phyloP scores from a whole-genome alignment of 768 basidiomycete species.

The Rhizopogon rudus region DNA sequence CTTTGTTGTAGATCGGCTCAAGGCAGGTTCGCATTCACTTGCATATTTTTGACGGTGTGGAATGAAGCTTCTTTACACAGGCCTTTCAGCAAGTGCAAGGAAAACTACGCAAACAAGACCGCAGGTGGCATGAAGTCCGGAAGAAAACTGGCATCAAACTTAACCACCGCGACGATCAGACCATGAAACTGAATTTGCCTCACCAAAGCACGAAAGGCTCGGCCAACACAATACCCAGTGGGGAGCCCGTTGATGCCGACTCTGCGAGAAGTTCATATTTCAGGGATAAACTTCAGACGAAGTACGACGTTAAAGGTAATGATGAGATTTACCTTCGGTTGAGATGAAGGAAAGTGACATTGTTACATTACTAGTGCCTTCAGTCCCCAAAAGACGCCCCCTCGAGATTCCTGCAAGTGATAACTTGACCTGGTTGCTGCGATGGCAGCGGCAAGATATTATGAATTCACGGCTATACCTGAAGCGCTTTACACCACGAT shows the following conservation, averaged over 20 bases:
- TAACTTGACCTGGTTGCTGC: slow-evolving; percentile 2
- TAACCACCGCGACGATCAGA: not conserved
- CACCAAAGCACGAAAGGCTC: not conserved
- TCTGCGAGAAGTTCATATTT: not conserved
- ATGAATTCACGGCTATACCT: not conserved
- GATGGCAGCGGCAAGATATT: slow-evolving; percentile 2
- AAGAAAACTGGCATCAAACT: not conserved
- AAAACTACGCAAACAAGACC: not conserved
- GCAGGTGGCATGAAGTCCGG: not conserved
- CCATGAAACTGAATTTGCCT: not conserved
- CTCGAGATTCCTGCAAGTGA: not conserved
- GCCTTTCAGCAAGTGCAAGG: not conserved
- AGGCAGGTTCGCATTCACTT: not conserved
- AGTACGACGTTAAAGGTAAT: not conserved
- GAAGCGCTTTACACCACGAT: not conserved
- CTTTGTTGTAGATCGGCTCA: not conserved
- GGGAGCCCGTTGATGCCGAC: too few relatives aligned
- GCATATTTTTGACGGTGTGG: not conserved
- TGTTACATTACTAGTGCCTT: not conserved
- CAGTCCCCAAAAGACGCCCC: not conserved
- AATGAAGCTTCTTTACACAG: not conserved
- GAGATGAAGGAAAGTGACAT: not conserved
- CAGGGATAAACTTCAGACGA: not conserved
- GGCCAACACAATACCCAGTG: not conserved
- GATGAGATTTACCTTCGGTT: not conserved